Conservation (phyloP, 2,329 filamentous ascomycete species). For the Colletotrichum lindemuthianum region DNA sequence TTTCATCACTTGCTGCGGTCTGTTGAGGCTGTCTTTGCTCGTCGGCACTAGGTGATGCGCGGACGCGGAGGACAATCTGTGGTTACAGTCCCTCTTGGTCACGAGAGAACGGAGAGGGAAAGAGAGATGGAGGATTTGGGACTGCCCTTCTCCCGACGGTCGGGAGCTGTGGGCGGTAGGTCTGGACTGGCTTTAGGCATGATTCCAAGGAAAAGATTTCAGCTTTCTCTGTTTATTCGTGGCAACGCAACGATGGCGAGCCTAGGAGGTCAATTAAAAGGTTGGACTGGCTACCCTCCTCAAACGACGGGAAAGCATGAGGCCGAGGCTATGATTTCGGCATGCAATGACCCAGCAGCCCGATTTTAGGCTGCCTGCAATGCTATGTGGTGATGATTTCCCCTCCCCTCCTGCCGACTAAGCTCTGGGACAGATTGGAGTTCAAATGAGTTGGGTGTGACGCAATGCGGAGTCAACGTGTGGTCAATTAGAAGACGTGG, state of each 20-base stretch:
- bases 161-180: slow-evolving; percentile 21
- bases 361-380: slow-evolving; percentile 12
- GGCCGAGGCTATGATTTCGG: slow-evolving; percentile 27
- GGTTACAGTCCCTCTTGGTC: slow-evolving; percentile 15
- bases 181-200: slow-evolving; percentile 36
- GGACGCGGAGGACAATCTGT: slow-evolving; percentile 21
- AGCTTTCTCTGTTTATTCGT: slow-evolving; percentile 35
- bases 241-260: slow-evolving; percentile 34
- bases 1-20: slow-evolving; percentile 32
- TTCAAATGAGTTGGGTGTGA: slow-evolving; percentile 4
- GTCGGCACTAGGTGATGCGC: slow-evolving; percentile 27
- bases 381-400: not conserved
- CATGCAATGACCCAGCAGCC: slow-evolving; percentile 17
- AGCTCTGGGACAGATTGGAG: not conserved
- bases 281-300: slow-evolving; percentile 34
- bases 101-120: slow-evolving; percentile 10
- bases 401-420: not conserved
- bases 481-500: not conserved
- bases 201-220: slow-evolving; percentile 37
- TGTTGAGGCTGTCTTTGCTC: slow-evolving; percentile 18
- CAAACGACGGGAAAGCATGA: slow-evolving; percentile 33
- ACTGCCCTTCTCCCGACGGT: slow-evolving; percentile 27
- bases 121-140: slow-evolving; percentile 19
- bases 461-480: not conserved
- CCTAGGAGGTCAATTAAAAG: slow-evolving; percentile 35